Conservation (phyloP, 2,329 filamentous ascomycete genomes). For the Aspergillus candidus region DNA sequence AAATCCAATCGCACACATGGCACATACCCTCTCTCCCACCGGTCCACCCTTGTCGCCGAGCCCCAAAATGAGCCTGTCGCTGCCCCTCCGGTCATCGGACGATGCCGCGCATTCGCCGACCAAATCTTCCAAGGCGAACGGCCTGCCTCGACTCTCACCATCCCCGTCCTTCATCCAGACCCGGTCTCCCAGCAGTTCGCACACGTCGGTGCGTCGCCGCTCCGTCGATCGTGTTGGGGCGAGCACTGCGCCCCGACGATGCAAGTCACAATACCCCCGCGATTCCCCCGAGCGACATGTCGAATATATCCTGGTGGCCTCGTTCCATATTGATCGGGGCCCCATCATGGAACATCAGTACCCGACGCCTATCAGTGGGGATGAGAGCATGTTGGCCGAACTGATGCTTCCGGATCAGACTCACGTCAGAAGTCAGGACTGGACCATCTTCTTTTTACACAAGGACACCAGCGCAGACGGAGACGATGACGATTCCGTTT, state of each 20-base stretch:
- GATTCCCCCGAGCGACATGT: slow-evolving; percentile 82
- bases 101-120: slow-evolving; percentile 46
- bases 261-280: slow-evolving; percentile 71
- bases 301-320: slow-evolving; percentile 95
- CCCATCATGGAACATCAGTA: slow-evolving; percentile 99
- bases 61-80: slow-evolving; percentile 29
- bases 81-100: slow-evolving; percentile 37
- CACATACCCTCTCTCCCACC: too few relatives aligned
- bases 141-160: slow-evolving; percentile 53
- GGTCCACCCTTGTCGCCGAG: not conserved
- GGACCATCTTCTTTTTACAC: slow-evolving; percentile 98
- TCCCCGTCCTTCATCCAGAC: slow-evolving; percentile 51
- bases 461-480: slow-evolving; percentile 85
- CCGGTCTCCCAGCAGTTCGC: slow-evolving; percentile 45
- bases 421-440: slow-evolving; percentile 90
- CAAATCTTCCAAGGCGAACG: slow-evolving; percentile 40
- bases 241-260: slow-evolving; percentile 45
- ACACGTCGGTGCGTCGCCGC: slow-evolving; percentile 31
- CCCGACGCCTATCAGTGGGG: slow-evolving; percentile 86
- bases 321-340: slow-evolving; percentile 92
- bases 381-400: slow-evolving; percentile 97
- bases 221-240: slow-evolving; percentile 31
- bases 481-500: slow-evolving; percentile 61
- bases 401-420: slow-evolving; percentile 97
- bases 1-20: too few relatives aligned